phyloP scores from a whole-genome alignment of 768 basidiomycete species.

The Suillus plorans region DNA sequence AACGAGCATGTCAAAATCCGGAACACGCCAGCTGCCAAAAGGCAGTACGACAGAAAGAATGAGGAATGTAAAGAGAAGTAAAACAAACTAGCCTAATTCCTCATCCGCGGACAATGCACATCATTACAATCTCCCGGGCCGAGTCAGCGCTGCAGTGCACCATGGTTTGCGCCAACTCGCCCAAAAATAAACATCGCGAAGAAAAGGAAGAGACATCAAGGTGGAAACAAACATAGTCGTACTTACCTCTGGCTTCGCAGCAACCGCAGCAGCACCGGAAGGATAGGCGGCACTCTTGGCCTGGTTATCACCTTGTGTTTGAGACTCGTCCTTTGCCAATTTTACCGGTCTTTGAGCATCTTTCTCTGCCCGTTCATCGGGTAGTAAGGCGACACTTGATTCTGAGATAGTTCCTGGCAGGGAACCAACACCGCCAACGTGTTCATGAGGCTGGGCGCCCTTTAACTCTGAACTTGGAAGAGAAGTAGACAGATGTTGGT shows the following conservation, averaged over 20 bases:
- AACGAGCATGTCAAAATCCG: too few relatives aligned
- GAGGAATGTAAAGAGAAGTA: not conserved
- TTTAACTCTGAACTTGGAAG: constrained; percentile 36
- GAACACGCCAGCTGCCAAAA: not conserved
- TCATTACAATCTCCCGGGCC: not conserved
- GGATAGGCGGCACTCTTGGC: constrained; percentile 12
- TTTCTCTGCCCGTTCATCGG: constrained; percentile 40
- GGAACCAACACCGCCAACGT: constrained; percentile 43
- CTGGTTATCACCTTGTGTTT: constrained; percentile 7
- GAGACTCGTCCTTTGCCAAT: constrained; percentile 3
- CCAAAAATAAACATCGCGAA: not conserved
- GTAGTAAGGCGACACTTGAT: constrained; percentile 46
- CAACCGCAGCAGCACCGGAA: constrained; percentile 4
- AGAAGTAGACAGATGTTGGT: constrained; percentile 15
- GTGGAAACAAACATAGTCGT: not conserved
- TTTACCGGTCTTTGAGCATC: not conserved
- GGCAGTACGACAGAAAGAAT: not conserved
- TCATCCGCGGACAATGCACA: not conserved
- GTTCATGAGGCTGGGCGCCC: constrained; percentile 33
- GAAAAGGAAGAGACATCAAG: too few relatives aligned
- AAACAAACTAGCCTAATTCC: not conserved
- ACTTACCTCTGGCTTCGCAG: constrained; percentile 7
- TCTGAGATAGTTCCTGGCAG: constrained; percentile 49
- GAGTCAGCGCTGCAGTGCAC: not conserved
- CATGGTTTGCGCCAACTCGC: not conserved